Conservation (phyloP, 2,329 filamentous ascomycete genomes). For the Graphiopsis chlorocephala region DNA sequence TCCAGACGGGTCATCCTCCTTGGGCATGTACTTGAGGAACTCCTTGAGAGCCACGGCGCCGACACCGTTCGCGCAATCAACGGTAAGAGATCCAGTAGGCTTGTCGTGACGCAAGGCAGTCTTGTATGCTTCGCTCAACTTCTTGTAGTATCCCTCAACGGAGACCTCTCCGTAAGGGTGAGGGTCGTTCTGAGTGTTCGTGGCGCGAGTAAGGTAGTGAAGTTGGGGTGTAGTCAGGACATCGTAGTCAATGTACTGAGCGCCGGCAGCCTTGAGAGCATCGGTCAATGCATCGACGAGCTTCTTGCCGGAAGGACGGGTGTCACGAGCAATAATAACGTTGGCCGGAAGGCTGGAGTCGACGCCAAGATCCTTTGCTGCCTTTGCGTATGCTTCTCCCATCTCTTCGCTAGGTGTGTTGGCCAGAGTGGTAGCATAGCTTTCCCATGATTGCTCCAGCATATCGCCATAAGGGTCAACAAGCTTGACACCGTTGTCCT, state of each 20-base stretch:
- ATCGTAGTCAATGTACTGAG: conserved; percentile 79
- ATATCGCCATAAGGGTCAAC: conserved; percentile 98
- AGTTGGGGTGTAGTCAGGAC: conserved; percentile 95
- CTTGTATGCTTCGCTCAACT: conserved; percentile 80
- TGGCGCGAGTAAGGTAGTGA: conserved; percentile 91
- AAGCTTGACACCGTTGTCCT: conserved; percentile 91
- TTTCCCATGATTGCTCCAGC: conserved; percentile 91
- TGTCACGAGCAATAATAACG: conserved; percentile 89
- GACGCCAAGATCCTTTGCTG: conserved; percentile 74
- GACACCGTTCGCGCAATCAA: conserved; percentile 96
- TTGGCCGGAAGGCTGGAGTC: conserved; percentile 64
- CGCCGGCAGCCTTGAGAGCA: conserved; percentile 71
- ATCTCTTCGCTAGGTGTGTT: conserved; percentile 79
- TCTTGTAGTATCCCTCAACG: conserved; percentile 92
- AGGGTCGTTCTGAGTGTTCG: conserved; percentile 86
- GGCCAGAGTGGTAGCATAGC: conserved; percentile 80
- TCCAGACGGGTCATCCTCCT: conserved; percentile 55
- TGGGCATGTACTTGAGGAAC: conserved; percentile 77
- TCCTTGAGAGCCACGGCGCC: conserved; percentile 87
- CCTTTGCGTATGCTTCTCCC: conserved; percentile 69
- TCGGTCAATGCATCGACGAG: conserved; percentile 77
- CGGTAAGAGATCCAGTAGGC: conserved; percentile 69
- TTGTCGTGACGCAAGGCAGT: conserved; percentile 75
- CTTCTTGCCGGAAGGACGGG: conserved; percentile 82
- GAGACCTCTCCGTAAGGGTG: conserved; percentile 85